These are phyloP conservation scores for Cyphellophora attinorum DNA, from an alignment of 2,329 filamentous ascomycete genomes.

Conservation along the genomic window DNA sequence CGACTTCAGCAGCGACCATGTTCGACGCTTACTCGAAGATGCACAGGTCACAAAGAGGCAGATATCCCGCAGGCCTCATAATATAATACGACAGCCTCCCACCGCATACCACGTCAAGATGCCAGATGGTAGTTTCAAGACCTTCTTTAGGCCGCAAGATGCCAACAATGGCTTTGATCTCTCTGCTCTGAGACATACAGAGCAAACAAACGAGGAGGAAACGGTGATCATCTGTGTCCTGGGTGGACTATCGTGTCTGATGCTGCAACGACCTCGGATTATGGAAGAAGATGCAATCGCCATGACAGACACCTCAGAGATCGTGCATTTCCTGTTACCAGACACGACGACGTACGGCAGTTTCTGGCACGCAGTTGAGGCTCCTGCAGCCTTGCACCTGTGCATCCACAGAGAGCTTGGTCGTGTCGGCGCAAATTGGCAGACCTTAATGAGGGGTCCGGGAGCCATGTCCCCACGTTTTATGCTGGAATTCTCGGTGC, in stretches of 20 bases:
- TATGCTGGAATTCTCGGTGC: neutral
- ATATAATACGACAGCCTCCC: neutral
- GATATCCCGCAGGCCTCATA: neutral
- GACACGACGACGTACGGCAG: neutral
- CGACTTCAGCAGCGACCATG: neutral
- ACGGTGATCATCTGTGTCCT: too few relatives aligned
- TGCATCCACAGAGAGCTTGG: neutral
- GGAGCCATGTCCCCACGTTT: neutral
- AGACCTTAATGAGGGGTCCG: neutral
- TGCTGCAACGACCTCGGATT: neutral
- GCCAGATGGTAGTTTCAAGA: slow-evolving; percentile 1
- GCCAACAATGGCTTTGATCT: neutral
- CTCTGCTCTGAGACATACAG: too few relatives aligned
- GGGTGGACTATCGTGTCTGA: neutral
- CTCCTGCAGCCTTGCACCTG: neutral
- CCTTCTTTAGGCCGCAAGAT: slow-evolving; percentile 1
- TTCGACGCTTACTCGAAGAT: neutral
- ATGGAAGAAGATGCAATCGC: neutral
- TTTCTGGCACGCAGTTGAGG: neutral
- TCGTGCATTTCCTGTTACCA: slow-evolving; percentile 2
- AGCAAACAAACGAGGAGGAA: too few relatives aligned
- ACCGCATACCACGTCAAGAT: neutral
- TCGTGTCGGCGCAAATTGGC: neutral
- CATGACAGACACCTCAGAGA: neutral
- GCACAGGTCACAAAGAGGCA: neutral